phyloP scores from a whole-genome alignment of 225 moss, liverwort and hornwort genomes.

The Climacium dendroides region DNA sequence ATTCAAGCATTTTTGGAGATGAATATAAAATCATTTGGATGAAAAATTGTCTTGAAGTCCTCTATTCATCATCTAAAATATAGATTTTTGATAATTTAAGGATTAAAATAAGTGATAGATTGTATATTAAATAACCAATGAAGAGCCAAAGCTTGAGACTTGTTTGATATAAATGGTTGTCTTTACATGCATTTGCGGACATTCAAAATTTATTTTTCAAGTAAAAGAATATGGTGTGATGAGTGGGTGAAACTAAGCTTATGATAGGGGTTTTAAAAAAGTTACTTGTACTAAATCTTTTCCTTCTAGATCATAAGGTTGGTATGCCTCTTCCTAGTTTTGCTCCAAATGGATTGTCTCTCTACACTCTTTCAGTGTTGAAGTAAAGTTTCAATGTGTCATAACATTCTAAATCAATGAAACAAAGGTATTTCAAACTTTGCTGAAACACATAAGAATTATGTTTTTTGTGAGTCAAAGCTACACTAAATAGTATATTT shows the following conservation, averaged over 20 bases:
- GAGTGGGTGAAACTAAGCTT: neutral
- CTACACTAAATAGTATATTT: too few species aligned
- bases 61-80: neutral
- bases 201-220: neutral
- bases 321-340: too few species aligned
- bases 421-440: neutral
- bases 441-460: neutral
- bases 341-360: neutral
- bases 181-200: too few species aligned
- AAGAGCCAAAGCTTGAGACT: neutral
- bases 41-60: neutral
- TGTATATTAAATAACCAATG: neutral
- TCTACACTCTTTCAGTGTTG: neutral
- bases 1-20: neutral
- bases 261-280: neutral
- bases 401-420: neutral
- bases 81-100: neutral
- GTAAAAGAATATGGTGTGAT: neutral
- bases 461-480: neutral
- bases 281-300: neutral
- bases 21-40: neutral
- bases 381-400: neutral
- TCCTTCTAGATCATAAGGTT: neutral
- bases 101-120: neutral
- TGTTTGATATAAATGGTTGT: neutral